These are phyloP conservation scores for Syzygium syzygioides DNA, from an alignment of 441 rosid species.

Conservation along the genomic window DNA sequence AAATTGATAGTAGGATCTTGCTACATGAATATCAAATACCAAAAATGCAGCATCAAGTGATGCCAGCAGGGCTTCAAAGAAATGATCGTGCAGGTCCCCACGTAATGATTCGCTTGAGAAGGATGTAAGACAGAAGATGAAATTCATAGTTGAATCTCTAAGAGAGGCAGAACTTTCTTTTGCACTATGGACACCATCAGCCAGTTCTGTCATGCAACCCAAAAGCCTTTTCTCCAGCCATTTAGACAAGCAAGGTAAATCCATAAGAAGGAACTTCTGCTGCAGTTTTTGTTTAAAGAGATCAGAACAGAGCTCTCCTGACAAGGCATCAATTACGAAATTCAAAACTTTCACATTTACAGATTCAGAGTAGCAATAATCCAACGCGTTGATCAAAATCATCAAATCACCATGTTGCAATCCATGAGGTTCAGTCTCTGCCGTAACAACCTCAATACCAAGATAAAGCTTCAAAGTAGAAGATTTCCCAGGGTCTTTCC, in stretches of 20 bases:
- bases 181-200: constrained; percentile 42
- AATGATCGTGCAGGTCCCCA: constrained; percentile 56
- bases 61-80: constrained; percentile 83
- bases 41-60: constrained; percentile 87
- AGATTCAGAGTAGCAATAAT: constrained; percentile 65
- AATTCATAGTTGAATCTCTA: constrained; percentile 88
- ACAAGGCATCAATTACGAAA: constrained; percentile 83
- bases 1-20: constrained; percentile 80
- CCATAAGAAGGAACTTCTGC: constrained; percentile 68
- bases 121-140: constrained; percentile 63
- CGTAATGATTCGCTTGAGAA: constrained; percentile 41
- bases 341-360: constrained; percentile 83
- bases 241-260: constrained; percentile 54
- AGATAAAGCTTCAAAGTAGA: constrained; percentile 58
- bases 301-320: constrained; percentile 56
- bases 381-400: constrained; percentile 76
- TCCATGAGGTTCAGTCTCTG: constrained; percentile 38
- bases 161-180: constrained; percentile 64
- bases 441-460: constrained; percentile 52
- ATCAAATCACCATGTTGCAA: constrained; percentile 68
- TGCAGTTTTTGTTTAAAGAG: constrained; percentile 56
- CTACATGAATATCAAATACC: constrained; percentile 73
- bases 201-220: constrained; percentile 58
- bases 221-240: constrained; percentile 95
- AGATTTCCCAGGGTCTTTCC: constrained; percentile 67